Evolutionary conservation across 768 basidiomycete species (phyloP).

Genomic region (Suillus alpinus): DNA sequence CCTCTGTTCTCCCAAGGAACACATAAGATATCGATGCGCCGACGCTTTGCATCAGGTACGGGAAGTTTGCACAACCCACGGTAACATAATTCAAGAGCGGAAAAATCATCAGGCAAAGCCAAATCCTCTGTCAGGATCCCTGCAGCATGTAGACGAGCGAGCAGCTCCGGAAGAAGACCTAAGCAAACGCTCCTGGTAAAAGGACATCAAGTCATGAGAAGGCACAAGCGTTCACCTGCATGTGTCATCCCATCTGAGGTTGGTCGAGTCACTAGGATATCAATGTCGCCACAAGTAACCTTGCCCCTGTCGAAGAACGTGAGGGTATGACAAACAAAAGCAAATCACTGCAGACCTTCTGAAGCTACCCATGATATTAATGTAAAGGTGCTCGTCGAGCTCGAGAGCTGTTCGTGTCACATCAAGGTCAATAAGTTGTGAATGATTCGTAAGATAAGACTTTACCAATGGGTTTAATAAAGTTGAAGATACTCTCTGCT

Average conservation of each 20-base stretch:
- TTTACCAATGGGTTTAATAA: conserved; percentile 69
- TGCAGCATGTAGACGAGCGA: conserved; percentile 50
- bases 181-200: not conserved
- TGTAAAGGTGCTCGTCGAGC: conserved; percentile 66
- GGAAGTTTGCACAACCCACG: conserved; percentile 75
- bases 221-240: conserved; percentile 42
- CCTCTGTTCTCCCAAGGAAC: conserved; percentile 79
- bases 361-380: conserved; percentile 93
- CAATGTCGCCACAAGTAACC: conserved; percentile 85
- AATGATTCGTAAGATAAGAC: conserved; percentile 7
- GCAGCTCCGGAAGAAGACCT: conserved; percentile 63
- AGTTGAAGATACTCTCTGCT: conserved; percentile 67
- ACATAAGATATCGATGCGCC: conserved; percentile 83
- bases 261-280: conserved; percentile 81
- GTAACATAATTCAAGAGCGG: conserved; percentile 73
- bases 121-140: conserved; percentile 82
- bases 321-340: not conserved
- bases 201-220: conserved; percentile 2
- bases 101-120: conserved; percentile 61
- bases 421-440: not conserved
- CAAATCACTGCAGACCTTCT: conserved; percentile 47
- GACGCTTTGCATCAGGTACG: conserved; percentile 41
- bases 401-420: conserved; percentile 48
- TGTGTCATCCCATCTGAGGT: conserved; percentile 74
- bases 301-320: conserved; percentile 54